A percentile compares a stretch with the other conserved stretches of the same genome.
phyloP scores from a whole-genome alignment of 2,329 filamentous ascomycete species.

The Colletotrichum spaethianum region DNA sequence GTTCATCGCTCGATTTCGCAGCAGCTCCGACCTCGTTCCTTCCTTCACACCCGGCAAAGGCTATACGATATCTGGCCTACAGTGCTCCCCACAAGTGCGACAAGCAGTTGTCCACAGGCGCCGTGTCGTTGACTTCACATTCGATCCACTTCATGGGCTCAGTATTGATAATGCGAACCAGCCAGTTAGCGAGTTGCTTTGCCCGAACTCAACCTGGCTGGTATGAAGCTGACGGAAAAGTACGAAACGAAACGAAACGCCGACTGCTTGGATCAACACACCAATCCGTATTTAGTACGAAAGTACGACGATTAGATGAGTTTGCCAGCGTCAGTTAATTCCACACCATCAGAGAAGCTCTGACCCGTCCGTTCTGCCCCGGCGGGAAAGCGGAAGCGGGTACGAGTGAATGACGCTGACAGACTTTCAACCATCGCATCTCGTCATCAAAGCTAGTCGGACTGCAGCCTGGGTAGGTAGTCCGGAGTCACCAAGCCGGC shows the following conservation, averaged over 20 bases:
- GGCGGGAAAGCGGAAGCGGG: not conserved
- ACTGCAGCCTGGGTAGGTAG: not conserved
- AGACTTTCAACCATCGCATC: not conserved
- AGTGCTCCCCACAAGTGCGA: not conserved
- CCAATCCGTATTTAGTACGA: not conserved
- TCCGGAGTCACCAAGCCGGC: not conserved
- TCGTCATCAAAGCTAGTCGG: not conserved
- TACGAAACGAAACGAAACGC: not conserved
- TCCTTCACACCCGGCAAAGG: not conserved
- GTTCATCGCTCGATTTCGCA: not conserved
- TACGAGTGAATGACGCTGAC: conserved; percentile 7
- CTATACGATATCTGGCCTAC: not conserved
- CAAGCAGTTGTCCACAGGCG: not conserved
- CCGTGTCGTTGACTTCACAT: not conserved
- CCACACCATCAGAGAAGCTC: not conserved
- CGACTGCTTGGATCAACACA: not conserved
- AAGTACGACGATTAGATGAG: not conserved
- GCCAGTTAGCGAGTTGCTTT: not conserved
- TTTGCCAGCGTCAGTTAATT: not conserved
- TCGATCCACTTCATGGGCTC: no score
- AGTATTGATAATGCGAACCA: not conserved
- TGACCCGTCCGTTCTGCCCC: not conserved
- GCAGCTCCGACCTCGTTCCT: not conserved
- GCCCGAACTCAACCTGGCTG: not conserved
- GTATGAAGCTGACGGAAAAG: not conserved